Evolutionary conservation across 352 stramenopile genomes (phyloP), one percentile per base, ranked within the genome.

Genomic region (Thalassiosira livingstoniorum): DNA sequence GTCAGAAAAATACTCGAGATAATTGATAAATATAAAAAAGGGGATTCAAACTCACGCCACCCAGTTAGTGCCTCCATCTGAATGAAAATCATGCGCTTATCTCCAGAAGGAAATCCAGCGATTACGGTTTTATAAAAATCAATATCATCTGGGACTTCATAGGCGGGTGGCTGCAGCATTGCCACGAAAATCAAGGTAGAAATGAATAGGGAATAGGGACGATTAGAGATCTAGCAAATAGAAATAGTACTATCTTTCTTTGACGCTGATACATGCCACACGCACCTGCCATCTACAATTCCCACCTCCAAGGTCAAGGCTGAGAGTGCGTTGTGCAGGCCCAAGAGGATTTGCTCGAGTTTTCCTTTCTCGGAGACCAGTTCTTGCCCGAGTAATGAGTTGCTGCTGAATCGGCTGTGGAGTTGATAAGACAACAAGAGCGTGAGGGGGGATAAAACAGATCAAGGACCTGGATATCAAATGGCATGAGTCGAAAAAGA

Each of bases 91-190:
- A 87, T 79, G 0, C 81, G 69, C 45, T 87, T 87, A 34, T 85
- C 81, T 21, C 81, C 75, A 1, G 55, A 73, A 32, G 81, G 81
- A 39, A 74, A 87, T 10, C 81, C 81, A 21, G 69, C 75, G 34
- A 87, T 80, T 18, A 80, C 27, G 35, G 81, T 85, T 37, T 87
- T 87, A 47, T 85, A 77, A 43, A 87, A 87, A 37, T 85, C 67
- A 42, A 87, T 74, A 18, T 63, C 57, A 11, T 55, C 55, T 4
- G 65, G 65, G 0, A 74, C 65, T 18, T 74, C 35, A 15, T 64
- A 21, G 2, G 57, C 11, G 4, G 65, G 65, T 18, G 65, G 65
- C 65, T 74, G 37, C 2, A 60, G 1, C 2, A 35, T 27, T 35
- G 21, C 34, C 45, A 55, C 45, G 7, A 35, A 5, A 61, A 35